Evolutionary conservation across 2,329 filamentous ascomycete species (phyloP).

Genomic region (Botrytis sinoallii): DNA sequence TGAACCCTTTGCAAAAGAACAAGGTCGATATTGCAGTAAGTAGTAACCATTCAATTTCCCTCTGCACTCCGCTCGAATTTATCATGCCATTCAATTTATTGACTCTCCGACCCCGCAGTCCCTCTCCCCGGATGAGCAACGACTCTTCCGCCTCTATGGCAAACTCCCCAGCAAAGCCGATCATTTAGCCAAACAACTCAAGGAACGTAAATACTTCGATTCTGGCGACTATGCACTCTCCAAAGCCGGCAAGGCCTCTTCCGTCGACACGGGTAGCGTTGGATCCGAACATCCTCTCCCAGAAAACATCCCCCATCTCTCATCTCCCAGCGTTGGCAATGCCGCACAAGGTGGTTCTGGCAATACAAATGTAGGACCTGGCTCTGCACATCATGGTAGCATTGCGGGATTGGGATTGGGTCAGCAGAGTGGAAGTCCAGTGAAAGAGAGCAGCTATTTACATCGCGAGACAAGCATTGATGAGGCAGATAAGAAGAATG

Average conservation of each 20-base stretch:
- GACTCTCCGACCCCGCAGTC: slow-evolving; percentile 53
- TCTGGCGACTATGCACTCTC: slow-evolving; percentile 94
- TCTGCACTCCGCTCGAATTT: not conserved
- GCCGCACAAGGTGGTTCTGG: slow-evolving; percentile 42
- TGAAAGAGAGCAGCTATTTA: slow-evolving; percentile 87
- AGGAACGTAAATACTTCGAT: slow-evolving; percentile 99
- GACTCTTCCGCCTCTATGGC: slow-evolving; percentile 93
- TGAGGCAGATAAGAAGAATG: slow-evolving; percentile 48
- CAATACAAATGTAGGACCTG: slow-evolving; percentile 41
- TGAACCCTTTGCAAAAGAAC: slow-evolving; percentile 98
- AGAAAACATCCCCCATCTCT: slow-evolving; percentile 90
- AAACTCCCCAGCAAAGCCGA: slow-evolving; percentile 97
- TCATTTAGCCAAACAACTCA: slow-evolving; percentile 95
- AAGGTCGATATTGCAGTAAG: slow-evolving; percentile 94
- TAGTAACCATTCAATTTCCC: slow-evolving; percentile 30
- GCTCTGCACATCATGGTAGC: slow-evolving; percentile 26
- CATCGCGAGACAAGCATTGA: slow-evolving; percentile 76
- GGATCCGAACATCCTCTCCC: slow-evolving; percentile 92
- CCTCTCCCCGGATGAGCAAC: slow-evolving; percentile 90
- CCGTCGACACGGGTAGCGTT: slow-evolving; percentile 88
- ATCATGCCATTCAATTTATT: slow-evolving; percentile 7
- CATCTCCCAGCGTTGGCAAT: slow-evolving; percentile 53
- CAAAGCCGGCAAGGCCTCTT: slow-evolving; percentile 94
- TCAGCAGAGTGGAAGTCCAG: slow-evolving; percentile 67
- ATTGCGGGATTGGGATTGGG: slow-evolving; percentile 46